A percentile compares a stretch with the other conserved stretches of the same genome.
These are phyloP conservation scores for Botryotinia narcissicola DNA, from an alignment of 2,329 filamentous ascomycete genomes.

Conservation along the genomic window DNA sequence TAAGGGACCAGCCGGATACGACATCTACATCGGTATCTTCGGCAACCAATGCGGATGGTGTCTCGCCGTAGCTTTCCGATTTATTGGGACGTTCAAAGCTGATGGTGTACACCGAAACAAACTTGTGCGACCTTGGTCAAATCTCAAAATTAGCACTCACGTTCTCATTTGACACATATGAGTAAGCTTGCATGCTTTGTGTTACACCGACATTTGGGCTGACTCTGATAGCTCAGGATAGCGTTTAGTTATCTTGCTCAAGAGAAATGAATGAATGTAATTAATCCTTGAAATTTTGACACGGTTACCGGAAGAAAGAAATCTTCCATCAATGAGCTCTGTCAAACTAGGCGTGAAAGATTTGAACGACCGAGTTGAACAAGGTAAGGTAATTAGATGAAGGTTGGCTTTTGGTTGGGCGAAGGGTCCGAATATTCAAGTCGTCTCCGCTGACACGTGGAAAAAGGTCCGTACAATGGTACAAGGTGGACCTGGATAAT, in stretches of 20 bases:
- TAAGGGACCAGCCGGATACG: neutral
- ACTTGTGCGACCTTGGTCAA: conserved; percentile 6
- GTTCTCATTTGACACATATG: conserved; percentile 12
- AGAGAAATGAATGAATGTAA: neutral
- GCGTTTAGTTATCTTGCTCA: neutral
- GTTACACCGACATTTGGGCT: conserved; percentile 22
- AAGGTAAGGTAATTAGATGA: neutral
- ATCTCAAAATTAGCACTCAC: neutral
- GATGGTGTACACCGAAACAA: conserved; percentile 13
- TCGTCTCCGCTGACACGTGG: conserved; percentile 10
- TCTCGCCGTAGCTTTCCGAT: conserved; percentile 11
- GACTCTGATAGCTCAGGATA: conserved; percentile 8
- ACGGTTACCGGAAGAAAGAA: neutral
- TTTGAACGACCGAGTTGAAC: neutral
- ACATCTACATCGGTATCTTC: conserved; percentile 11
- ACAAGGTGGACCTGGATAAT: neutral
- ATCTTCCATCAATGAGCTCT: conserved; percentile 2
- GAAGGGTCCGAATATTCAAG: neutral
- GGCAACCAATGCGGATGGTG: conserved; percentile 7
- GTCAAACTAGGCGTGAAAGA: neutral
- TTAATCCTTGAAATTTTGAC: neutral
- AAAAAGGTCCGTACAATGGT: conserved; percentile 11
- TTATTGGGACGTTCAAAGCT: neutral
- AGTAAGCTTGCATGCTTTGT: conserved; percentile 16
- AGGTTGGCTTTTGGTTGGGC: neutral